Evolutionary conservation across 164 flowering plant species (phyloP).

Genomic region (Houttuynia cordata): DNA sequence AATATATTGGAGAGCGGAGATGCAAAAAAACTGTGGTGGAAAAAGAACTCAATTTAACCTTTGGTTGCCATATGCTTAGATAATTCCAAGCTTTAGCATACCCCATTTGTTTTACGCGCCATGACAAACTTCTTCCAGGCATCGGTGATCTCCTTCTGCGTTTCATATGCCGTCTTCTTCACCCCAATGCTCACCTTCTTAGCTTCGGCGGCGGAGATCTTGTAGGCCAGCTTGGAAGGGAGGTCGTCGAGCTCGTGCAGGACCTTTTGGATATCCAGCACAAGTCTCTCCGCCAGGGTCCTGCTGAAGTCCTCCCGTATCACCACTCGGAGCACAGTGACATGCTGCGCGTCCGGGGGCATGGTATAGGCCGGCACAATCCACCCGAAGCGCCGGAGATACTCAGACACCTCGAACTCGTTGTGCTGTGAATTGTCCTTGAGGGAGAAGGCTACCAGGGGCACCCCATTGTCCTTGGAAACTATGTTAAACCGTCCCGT

Average conservation of each 20-base stretch:
- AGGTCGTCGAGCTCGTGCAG: conserved; percentile 27
- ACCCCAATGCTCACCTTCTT: background rate
- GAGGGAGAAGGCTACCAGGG: conserved; percentile 47
- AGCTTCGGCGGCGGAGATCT: conserved; percentile 16
- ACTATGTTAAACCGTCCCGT: conserved; percentile 42
- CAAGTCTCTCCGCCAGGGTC: conserved; percentile 38
- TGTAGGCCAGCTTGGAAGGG: conserved; percentile 10
- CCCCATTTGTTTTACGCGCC: conserved; percentile 20
- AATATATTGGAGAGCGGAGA: too few relatives aligned
- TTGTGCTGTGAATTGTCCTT: conserved; percentile 39
- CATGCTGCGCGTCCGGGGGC: conserved; percentile 23
- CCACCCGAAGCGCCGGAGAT: conserved; percentile 53
- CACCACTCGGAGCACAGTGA: conserved; percentile 31
- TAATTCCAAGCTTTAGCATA: conserved; percentile 17
- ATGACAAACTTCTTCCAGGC: conserved; percentile 30
- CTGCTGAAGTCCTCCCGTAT: conserved; percentile 62
- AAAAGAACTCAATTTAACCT: too few relatives aligned
- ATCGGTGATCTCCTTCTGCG: conserved; percentile 16
- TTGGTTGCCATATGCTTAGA: too few relatives aligned
- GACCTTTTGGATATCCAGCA: conserved; percentile 30
- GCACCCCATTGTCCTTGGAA: conserved; percentile 57
- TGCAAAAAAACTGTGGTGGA: too few relatives aligned
- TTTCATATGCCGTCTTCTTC: conserved; percentile 21
- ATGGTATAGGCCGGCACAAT: conserved; percentile 47
- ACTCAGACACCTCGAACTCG: conserved; percentile 41